Evolutionary conservation across 2,329 filamentous ascomycete species (phyloP).

Genomic region (Pseudogymnoascus sp.): DNA sequence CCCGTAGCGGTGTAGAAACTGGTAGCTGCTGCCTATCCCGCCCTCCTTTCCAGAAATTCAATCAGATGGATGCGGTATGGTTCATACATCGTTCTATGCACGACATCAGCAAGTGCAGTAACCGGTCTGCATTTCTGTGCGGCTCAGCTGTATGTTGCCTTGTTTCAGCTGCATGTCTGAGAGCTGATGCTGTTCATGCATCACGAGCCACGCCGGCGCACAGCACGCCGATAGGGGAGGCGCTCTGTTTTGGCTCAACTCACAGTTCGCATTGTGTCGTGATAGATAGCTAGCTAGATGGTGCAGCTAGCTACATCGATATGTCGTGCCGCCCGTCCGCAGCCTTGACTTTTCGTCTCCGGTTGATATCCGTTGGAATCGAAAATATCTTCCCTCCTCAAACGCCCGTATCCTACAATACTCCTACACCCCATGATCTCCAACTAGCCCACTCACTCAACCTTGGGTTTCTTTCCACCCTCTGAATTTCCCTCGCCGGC

Average conservation of each 20-base stretch:
- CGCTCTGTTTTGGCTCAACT: not conserved
- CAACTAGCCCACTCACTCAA: conserved; percentile 14
- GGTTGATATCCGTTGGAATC: not conserved
- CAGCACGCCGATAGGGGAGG: not conserved
- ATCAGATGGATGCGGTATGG: not conserved
- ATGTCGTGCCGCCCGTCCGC: not conserved
- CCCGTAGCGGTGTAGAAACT: not conserved
- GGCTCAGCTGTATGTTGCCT: not conserved
- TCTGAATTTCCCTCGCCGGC: conserved; percentile 29
- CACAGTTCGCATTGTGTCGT: conserved; percentile 5
- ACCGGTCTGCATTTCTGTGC: not conserved
- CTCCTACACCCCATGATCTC: not conserved
- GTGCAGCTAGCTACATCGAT: not conserved
- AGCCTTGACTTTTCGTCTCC: conserved; percentile 1
- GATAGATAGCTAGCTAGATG: not conserved
- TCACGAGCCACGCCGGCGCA: not conserved
- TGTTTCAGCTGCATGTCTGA: not conserved
- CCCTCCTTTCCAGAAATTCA: not conserved
- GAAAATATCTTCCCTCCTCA: not conserved
- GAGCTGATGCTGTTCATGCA: not conserved
- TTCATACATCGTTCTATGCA: not conserved
- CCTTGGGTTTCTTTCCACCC: conserved; percentile 28
- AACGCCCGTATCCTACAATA: conserved; percentile 1
- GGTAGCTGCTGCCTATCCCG: not conserved
- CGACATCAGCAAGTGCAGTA: not conserved